Evolutionary conservation across 768 basidiomycete genomes (phyloP).

Genomic region (Coprinopsis cinerea): DNA sequence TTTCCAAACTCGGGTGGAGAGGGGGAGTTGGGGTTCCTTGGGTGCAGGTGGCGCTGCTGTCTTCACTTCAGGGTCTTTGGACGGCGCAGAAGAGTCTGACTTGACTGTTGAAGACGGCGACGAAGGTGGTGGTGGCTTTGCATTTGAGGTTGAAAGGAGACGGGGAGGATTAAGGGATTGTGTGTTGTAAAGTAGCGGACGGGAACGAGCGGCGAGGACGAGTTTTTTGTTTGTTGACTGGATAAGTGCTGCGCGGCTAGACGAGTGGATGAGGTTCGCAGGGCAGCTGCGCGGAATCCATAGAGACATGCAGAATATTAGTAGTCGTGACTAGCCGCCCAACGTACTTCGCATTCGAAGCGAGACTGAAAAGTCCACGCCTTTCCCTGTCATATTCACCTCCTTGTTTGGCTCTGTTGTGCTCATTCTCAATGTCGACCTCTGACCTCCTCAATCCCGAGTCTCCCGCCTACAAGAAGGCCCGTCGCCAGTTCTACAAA

Average conservation of each 20-base stretch:
- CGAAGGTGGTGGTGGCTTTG: slow-evolving; percentile 22
- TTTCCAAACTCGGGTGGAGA: slow-evolving; percentile 73
- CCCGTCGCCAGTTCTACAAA: slow-evolving; percentile 52
- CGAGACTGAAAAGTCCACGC: no score
- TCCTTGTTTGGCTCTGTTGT: slow-evolving; percentile 29
- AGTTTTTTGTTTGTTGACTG: background rate
- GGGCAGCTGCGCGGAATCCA: slow-evolving; percentile 61
- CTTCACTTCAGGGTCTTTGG: no score
- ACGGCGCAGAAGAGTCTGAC: slow-evolving; percentile 26
- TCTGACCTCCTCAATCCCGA: slow-evolving; percentile 36
- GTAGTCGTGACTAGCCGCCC: no score
- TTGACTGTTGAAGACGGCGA: slow-evolving; percentile 18
- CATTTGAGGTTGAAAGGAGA: slow-evolving; percentile 24
- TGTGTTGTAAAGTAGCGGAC: slow-evolving; percentile 20
- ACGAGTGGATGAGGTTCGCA: slow-evolving; percentile 24
- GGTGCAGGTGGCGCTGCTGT: slow-evolving; percentile 42
- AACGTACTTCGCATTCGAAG: no score
- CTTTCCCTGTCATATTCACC: slow-evolving; percentile 4
- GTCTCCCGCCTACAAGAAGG: slow-evolving; percentile 51
- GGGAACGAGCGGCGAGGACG: slow-evolving; percentile 15
- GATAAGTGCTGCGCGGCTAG: slow-evolving; percentile 26
- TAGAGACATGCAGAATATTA: slow-evolving; percentile 70
- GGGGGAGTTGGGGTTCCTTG: slow-evolving; percentile 37
- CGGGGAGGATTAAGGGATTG: slow-evolving; percentile 14
- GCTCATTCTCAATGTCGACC: slow-evolving; percentile 17